Conservation (phyloP, 2,329 filamentous ascomycete genomes). For the Podosphaera fusca region DNA sequence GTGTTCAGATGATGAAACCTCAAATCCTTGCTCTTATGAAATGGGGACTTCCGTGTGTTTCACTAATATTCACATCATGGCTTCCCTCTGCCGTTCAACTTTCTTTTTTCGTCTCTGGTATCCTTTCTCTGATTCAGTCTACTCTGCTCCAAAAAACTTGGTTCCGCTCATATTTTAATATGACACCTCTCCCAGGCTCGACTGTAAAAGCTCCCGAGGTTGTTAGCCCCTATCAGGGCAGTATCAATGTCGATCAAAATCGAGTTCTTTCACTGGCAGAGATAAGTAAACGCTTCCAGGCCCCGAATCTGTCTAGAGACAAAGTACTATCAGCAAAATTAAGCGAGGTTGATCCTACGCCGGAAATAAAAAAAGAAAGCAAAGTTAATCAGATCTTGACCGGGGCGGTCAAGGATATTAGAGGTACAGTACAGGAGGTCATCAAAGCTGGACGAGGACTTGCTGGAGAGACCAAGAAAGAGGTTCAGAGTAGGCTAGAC, state of each 20-base stretch:
- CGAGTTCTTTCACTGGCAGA: slow-evolving; percentile 5
- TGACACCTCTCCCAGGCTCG: slow-evolving; percentile 9
- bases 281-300: slow-evolving; percentile 6
- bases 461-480: slow-evolving; percentile 15
- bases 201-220: background rate
- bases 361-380: slow-evolving; percentile 4
- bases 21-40: slow-evolving; percentile 19
- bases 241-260: slow-evolving; percentile 4
- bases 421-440: slow-evolving; percentile 12
- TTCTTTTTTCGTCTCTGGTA: slow-evolving; percentile 30
- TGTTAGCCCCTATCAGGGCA: slow-evolving; percentile 2
- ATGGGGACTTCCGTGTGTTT: slow-evolving; percentile 27
- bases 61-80: slow-evolving; percentile 27
- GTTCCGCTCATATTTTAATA: slow-evolving; percentile 19
- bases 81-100: slow-evolving; percentile 30
- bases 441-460: slow-evolving; percentile 13
- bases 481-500: slow-evolving; percentile 8
- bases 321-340: too few relatives aligned
- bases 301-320: background rate
- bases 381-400: slow-evolving; percentile 5
- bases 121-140: slow-evolving; percentile 21
- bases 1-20: slow-evolving; percentile 16
- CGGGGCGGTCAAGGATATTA: slow-evolving; percentile 16
- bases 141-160: slow-evolving; percentile 20
- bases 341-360: too few relatives aligned